A percentile compares a stretch with the other conserved stretches of the same genome.
phyloP scores from a whole-genome alignment of 768 basidiomycete species.

The Pleurotus eryngii region DNA sequence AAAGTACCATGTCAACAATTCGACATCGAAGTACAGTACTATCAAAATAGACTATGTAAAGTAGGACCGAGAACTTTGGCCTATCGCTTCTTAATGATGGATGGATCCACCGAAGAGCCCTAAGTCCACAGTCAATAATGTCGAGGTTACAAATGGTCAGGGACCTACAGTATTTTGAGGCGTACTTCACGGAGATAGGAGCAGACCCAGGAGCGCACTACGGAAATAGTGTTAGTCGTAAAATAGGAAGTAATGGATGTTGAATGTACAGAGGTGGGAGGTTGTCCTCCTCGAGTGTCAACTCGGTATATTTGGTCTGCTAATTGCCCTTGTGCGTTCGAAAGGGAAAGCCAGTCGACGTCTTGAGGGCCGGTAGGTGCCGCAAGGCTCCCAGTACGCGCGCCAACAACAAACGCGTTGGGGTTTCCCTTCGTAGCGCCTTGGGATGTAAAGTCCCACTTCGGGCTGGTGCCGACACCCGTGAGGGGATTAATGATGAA shows the following conservation, averaged over 20 bases:
- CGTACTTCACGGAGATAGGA: constrained; percentile 47
- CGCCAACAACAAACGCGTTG: constrained; percentile 44
- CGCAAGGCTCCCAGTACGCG: constrained; percentile 36
- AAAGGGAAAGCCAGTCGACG: constrained; percentile 56
- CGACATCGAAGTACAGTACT: neutral
- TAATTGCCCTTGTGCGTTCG: constrained; percentile 41
- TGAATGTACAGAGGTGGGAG: constrained; percentile 43
- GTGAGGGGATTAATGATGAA: constrained; percentile 47
- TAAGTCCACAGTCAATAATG: neutral
- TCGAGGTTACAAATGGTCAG: neutral
- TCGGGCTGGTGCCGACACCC: constrained; percentile 40
- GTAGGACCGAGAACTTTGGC: neutral
- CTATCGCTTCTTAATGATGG: neutral
- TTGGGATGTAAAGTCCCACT: constrained; percentile 54
- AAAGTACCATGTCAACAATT: neutral
- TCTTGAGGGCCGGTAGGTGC: constrained; percentile 39
- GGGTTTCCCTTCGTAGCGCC: constrained; percentile 36
- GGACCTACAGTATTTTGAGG: constrained; percentile 48
- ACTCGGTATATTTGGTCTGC: constrained; percentile 50
- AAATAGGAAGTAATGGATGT: neutral
- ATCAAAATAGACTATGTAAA: neutral
- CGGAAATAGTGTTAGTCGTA: neutral
- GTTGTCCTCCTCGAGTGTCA: constrained; percentile 50
- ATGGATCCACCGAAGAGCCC: constrained; percentile 6
- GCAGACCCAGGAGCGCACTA: constrained; percentile 39